phyloP scores from a whole-genome alignment of 495 filamentous ascomycete genomes.

The Penicillium angulare region DNA sequence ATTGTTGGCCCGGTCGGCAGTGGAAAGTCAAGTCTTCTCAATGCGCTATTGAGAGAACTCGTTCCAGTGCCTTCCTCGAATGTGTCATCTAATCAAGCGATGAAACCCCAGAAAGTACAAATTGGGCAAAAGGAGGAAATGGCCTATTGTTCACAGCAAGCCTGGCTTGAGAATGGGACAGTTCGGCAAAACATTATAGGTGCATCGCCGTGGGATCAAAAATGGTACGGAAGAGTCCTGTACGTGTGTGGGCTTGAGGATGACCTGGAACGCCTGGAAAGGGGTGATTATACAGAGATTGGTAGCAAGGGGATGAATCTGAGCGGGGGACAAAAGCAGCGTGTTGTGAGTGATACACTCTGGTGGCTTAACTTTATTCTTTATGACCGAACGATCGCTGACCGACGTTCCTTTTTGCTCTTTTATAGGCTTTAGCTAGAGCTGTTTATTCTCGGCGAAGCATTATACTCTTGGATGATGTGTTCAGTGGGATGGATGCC shows the following conservation, averaged over 20 bases:
- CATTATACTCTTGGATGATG: constrained; percentile 44
- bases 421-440: constrained; percentile 38
- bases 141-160: constrained; percentile 19
- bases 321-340: constrained; percentile 38
- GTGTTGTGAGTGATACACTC: constrained; percentile 13
- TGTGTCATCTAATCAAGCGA: too few species aligned
- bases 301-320: constrained; percentile 25
- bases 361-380: too few species aligned
- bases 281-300: constrained; percentile 24
- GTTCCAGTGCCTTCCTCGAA: background rate
- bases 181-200: constrained; percentile 37
- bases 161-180: constrained; percentile 39
- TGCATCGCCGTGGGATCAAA: constrained; percentile 17
- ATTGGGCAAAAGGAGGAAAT: background rate
- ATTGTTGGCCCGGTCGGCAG: background rate
- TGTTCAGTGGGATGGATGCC: constrained; percentile 46
- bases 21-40: background rate
- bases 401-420: too few species aligned
- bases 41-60: background rate
- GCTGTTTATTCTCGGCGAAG: constrained; percentile 40
- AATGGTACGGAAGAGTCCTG: constrained; percentile 39
- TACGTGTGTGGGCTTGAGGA: constrained; percentile 29
- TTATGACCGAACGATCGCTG: too few species aligned
- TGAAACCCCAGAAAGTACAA: background rate
- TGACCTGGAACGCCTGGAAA: constrained; percentile 30